Evolutionary conservation across 208 protist genomes (phyloP).

Genomic region (Leishmania braziliensis): DNA sequence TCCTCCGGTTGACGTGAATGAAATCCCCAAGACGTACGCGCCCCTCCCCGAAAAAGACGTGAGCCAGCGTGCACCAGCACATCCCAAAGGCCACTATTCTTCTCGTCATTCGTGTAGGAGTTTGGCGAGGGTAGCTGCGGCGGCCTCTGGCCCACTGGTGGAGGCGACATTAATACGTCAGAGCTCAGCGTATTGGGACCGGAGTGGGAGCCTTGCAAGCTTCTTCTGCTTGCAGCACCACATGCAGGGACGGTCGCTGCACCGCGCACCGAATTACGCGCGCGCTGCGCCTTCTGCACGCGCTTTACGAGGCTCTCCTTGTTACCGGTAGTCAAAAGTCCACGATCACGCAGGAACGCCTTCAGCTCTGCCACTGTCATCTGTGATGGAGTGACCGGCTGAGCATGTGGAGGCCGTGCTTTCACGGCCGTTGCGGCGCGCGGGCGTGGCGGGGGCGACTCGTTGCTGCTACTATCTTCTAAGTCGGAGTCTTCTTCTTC

Average conservation of each 20-base stretch:
- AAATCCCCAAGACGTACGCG: conserved; percentile 21
- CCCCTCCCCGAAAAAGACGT: conserved; percentile 32
- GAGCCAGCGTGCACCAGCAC: conserved; percentile 46
- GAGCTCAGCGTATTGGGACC: background rate
- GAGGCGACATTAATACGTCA: background rate
- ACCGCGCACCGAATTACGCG: background rate
- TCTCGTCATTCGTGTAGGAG: conserved; percentile 12
- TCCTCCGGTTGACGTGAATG: background rate
- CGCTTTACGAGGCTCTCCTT: conserved; percentile 58
- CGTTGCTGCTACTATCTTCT: conserved; percentile 15
- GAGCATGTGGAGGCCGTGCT: background rate
- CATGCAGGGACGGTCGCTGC: background rate
- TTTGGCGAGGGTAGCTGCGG: conserved; percentile 12
- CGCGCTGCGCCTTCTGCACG: conserved; percentile 18
- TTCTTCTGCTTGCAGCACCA: background rate
- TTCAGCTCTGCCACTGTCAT: conserved; percentile 43
- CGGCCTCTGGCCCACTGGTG: background rate
- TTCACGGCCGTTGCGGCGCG: background rate
- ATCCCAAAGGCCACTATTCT: conserved; percentile 43
- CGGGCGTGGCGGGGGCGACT: conserved; percentile 6
- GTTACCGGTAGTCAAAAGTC: conserved; percentile 49
- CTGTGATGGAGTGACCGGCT: background rate
- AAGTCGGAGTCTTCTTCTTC: conserved; percentile 34
- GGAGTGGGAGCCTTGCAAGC: background rate
- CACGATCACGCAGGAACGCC: conserved; percentile 36